Evolutionary conservation across 2,329 filamentous ascomycete species (phyloP), one percentile per base, ranked within the genome.

Genomic region (Claviceps sp.): DNA sequence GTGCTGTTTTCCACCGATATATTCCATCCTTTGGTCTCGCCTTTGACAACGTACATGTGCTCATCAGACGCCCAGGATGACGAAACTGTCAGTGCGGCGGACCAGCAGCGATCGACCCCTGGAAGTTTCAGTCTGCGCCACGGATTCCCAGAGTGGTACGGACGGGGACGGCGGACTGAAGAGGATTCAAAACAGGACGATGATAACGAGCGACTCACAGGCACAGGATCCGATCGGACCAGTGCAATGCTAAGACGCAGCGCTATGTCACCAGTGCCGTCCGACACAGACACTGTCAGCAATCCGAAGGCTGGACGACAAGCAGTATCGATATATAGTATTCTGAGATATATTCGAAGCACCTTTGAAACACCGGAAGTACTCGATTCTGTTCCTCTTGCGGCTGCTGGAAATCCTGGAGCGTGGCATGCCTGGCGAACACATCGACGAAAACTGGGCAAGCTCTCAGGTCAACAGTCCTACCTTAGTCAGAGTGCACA

Each of bases 371-470:
- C 89, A 54, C 86, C 85, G 55, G 69, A 72, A 0, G 78, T 94
- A 7, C 72, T 97, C 3, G 89, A 97, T 66, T 78, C 78, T 0
- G 73, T 97, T 20, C 84, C 89, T 1, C 70, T 95, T 1, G 81
- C 89, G 57, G 87, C 87, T 18, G 89, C 90, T 0, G 91, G 88
- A 1, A 95, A 97, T 60, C 82, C 87, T 2, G 88, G 89, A 6
- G 93, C 91, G 22, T 97, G 89, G 85, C 87, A 95, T 69, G 91
- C 91, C 4, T 97, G 91, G 91, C 78, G 82, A 60, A 80, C 86
- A 6, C 78, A 91, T 64, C 79, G 83, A 18, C 63, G 64, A 24
- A 63, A 64, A 26, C 51, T 57, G 18, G 65, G 63, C 37, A 66
- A 65, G 47, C 51, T 63, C 5, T 58, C n/a, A n/a, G 45, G 36